These are phyloP conservation scores for Euphorbia peplus DNA, from an alignment of 345 rosid species.

Conservation along the genomic window DNA sequence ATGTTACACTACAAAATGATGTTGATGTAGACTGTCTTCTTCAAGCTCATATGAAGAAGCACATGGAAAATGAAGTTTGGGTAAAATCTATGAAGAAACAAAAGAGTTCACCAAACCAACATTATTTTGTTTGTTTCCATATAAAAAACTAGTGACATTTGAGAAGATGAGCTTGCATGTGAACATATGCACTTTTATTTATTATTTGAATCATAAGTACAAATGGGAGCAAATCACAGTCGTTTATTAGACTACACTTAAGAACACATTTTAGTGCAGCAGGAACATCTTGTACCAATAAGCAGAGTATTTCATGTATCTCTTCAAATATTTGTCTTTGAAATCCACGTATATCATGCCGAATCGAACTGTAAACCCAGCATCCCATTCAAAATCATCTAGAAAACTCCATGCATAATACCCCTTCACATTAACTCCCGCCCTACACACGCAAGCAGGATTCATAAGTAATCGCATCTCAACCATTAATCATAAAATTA, in stretches of 20 bases:
- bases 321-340: conserved; percentile 38
- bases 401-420: conserved; percentile 58
- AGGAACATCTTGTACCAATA: conserved; percentile 57
- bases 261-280: conserved; percentile 9
- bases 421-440: conserved; percentile 51
- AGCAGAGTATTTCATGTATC: conserved; percentile 56
- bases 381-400: conserved; percentile 60
- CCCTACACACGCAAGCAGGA: conserved; percentile 26
- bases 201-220: no score
- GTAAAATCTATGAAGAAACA: not conserved
- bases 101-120: not conserved
- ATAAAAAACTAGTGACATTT: not conserved
- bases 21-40: not conserved
- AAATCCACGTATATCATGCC: conserved; percentile 55
- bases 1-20: not conserved
- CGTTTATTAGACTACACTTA: no score
- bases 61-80: not conserved
- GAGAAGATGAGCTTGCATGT: no score
- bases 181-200: no score
- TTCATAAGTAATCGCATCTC: no score
- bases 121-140: not conserved
- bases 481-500: no score
- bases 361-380: conserved; percentile 49
- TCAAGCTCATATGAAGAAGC: not conserved
- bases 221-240: no score